Base-by-base conservation (phyloP, 176 grass and related monocot genomes). In the Raddia guianensis region DNA sequence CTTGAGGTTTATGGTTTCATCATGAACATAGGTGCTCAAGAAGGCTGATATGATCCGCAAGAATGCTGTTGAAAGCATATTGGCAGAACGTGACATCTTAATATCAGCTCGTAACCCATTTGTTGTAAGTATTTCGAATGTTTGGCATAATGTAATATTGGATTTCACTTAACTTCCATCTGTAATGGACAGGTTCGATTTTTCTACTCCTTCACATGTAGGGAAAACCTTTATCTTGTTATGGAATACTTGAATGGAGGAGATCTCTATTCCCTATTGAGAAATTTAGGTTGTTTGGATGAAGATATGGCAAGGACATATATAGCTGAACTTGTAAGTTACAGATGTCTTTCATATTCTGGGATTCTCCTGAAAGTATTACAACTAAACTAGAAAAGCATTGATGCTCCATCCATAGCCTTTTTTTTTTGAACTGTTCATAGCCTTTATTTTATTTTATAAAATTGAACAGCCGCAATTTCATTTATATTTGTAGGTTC, bases 121-220 rank as follows among this genome's bases (percentile, higher is more conserved):
- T 83, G 88, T 93, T 64, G 92, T 97, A 34, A 59, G 90, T 58
- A 72, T 0, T 55, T 53, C 19, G 9, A 59, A 78, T 51, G 46
- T 72, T 47, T 52, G 57, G 55, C 40, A 58, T 49, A 16, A 73
- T 80, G 21, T 45, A 12, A 73, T 80, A 33, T 56, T 73, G 72
- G 45, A 72, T 79, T 82, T 82, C 44, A 49, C 53, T 77, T 75
- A 61, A 83, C 78, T 59, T 86, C 12, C 63, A 75, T 90, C 85
- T 73, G 83, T 77, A 68, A 81, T 84, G 42, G 60, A 80, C 88
- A 97, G 90, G 93, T 95, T 33, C 80, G 96, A 9, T 99, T 99
- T 74, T 99, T 93, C 96, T 99, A 99, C 88, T 99, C 96, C 79
- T 99, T 99, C 76, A 99, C 92, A 32, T 99, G 92, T 86, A 99